Base-by-base conservation (phyloP, 139 green algal genomes). In the Chlamydomonas schloesseri region DNA sequence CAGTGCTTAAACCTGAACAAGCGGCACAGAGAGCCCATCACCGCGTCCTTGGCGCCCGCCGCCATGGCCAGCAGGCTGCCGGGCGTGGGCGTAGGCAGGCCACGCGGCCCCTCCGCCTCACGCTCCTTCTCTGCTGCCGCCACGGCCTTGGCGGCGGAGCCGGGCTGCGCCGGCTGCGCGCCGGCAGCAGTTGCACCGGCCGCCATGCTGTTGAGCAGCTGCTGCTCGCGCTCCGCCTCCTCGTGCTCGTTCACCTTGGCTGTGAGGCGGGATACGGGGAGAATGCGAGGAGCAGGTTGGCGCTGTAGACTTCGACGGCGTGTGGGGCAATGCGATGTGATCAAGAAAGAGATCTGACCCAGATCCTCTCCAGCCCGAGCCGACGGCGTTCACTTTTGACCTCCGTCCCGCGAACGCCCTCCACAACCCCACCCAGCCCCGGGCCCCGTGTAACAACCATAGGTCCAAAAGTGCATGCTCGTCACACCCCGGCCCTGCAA, bases 181-280 rank as follows among this genome's bases (percentile, higher is more conserved):
- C 2, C 24, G 33, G 68, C 62, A n/a, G n/a, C n/a, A n/a, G n/a
- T n/a, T n/a, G n/a, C n/a, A n/a, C n/a, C n/a, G 28, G 13, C 71
- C 24, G 64, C 23, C 79, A 85, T 85, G 46, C 20, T 18, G 5
- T 6, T 26, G 13, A 85, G 79, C 3, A 85, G n/a, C 65, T n/a
- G n/a, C 46, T 57, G 31, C 13, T 85, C 79, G 47, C 79, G 67
- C 13, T 34, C 23, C 6, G n/a, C 28, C 68, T 85, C 79, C 68
- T 85, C 79, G 79, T 85, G 79, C 79, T 85, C 79, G 79, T 85
- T 33, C 6, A 85, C 67, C 79, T 85, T 85, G 79, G 79, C 79
- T 85, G 67, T 31, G 26, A n/a, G 73, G 72, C 9, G 65, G 47
- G 34, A 74, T 46, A 3, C 13, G 34, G 34, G 68, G 15, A 33